A percentile compares a stretch with the other conserved stretches of the same genome.
Evolutionary conservation across 345 rosid genomes (phyloP).

Genomic region (Pelargonium nanum): DNA sequence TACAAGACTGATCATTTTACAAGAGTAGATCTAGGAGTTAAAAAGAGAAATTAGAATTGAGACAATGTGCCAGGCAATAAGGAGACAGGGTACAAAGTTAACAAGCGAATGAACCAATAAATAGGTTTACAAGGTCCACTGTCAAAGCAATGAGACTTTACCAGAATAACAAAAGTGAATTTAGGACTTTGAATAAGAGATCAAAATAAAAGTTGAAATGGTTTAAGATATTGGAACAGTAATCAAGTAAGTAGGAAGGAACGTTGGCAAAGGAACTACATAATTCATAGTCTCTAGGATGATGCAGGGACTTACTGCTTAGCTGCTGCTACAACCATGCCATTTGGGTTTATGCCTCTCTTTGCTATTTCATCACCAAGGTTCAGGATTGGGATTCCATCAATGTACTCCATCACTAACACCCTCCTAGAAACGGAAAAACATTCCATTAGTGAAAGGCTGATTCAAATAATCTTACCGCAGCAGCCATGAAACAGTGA

Average conservation of each 20-base stretch:
- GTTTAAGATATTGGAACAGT: no score
- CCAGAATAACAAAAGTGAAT: no score
- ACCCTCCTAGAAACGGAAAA: conserved; percentile 43
- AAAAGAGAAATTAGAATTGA: neutral
- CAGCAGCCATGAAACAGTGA: conserved; percentile 5
- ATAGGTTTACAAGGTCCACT: neutral
- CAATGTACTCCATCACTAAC: conserved; percentile 82
- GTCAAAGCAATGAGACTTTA: no score
- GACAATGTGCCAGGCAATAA: neutral
- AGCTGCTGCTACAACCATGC: conserved; percentile 79
- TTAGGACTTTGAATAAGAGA: no score
- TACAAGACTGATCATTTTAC: neutral
- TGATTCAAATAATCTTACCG: conserved; percentile 2
- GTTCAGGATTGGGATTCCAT: conserved; percentile 82
- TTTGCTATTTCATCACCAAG: conserved; percentile 81
- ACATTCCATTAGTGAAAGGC: neutral
- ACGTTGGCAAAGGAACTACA: conserved; percentile 11
- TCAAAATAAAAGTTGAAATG: no score
- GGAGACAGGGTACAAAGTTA: neutral
- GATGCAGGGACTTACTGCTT: conserved; percentile 74
- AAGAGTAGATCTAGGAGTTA: neutral
- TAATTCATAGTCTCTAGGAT: conserved; percentile 30
- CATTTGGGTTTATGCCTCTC: conserved; percentile 80
- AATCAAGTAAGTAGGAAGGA: neutral
- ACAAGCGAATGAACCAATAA: neutral